A percentile compares a stretch with the other conserved stretches of the same genome.
These are phyloP conservation scores for Fusarium xyrophilum DNA, from an alignment of 2,329 filamentous ascomycete species.

Conservation along the genomic window DNA sequence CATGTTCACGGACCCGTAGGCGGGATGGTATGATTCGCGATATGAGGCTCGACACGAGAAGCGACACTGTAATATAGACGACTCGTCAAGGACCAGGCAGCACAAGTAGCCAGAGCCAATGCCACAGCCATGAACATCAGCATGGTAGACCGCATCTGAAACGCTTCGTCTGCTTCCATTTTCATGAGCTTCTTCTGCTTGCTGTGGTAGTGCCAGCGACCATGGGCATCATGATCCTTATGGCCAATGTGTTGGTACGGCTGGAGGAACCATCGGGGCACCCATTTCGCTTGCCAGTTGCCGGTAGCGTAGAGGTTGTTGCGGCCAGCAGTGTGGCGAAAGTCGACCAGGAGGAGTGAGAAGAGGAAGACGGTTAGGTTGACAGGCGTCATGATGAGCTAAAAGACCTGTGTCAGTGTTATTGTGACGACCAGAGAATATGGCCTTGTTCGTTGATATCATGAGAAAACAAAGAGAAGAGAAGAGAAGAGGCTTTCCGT, in stretches of 20 bases:
- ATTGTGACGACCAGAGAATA: not conserved
- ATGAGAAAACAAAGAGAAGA: not conserved
- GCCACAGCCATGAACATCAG: slow-evolving; percentile 55
- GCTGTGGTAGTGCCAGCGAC: slow-evolving; percentile 58
- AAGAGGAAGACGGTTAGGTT: slow-evolving; percentile 70
- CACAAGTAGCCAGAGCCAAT: slow-evolving; percentile 12
- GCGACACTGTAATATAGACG: slow-evolving; percentile 23
- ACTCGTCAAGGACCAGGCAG: slow-evolving; percentile 25
- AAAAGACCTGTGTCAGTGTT: slow-evolving; percentile 36
- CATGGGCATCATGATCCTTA: slow-evolving; percentile 32
- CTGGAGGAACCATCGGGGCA: slow-evolving; percentile 43
- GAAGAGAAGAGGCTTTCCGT: not conserved
- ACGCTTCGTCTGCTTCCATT: slow-evolving; percentile 69
- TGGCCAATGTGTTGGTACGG: slow-evolving; percentile 47
- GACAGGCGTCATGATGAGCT: slow-evolving; percentile 65
- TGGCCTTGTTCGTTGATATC: not conserved
- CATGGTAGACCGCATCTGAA: slow-evolving; percentile 64
- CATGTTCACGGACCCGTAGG: slow-evolving; percentile 4
- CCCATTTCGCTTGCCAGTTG: slow-evolving; percentile 40
- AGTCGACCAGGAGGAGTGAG: slow-evolving; percentile 69
- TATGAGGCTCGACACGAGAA: slow-evolving; percentile 11
- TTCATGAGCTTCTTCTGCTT: slow-evolving; percentile 67
- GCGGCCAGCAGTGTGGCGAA: slow-evolving; percentile 60
- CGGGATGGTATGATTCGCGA: slow-evolving; percentile 12
- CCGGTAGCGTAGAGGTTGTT: slow-evolving; percentile 46